These are phyloP conservation scores for Eugenia klotzschiana DNA, from an alignment of 441 rosid species.

Conservation along the genomic window DNA sequence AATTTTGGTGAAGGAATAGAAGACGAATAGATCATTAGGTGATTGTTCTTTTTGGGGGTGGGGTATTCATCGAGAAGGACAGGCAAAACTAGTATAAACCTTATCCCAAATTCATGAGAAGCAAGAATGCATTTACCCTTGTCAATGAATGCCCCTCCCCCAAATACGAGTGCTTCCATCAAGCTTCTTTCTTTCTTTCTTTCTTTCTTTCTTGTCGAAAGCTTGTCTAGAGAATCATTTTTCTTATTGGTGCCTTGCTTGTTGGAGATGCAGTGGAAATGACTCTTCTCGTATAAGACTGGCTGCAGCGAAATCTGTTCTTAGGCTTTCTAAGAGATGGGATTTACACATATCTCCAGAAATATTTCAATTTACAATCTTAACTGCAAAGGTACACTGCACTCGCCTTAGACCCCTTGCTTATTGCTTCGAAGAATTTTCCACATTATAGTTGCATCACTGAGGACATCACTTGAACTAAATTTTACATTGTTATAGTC, in stretches of 20 bases:
- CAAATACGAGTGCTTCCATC: not conserved
- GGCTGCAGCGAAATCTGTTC: conserved; percentile 84
- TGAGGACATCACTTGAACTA: not conserved
- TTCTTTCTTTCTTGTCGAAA: not conserved
- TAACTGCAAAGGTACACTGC: conserved; percentile 52
- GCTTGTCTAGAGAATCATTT: not conserved
- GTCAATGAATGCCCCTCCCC: not conserved
- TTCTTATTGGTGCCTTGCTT: not conserved
- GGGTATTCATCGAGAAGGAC: not conserved
- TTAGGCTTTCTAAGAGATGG: conserved; percentile 82
- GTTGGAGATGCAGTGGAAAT: conserved; percentile 28
- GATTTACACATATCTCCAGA: conserved; percentile 75
- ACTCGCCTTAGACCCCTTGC: not conserved
- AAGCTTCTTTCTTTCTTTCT: not conserved
- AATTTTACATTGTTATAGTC: not conserved
- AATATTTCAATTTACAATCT: conserved; percentile 44
- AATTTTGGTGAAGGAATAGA: not conserved
- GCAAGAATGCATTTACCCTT: not conserved
- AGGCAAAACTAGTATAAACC: not conserved
- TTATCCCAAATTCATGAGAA: not conserved
- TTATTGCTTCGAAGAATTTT: not conserved
- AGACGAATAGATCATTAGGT: not conserved
- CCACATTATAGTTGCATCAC: not conserved
- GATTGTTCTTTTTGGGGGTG: not conserved
- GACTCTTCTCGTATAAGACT: conserved; percentile 42